A percentile compares a stretch with the other conserved stretches of the same genome.
Evolutionary conservation across 441 rosid species (phyloP).

Genomic region (Capsella rubella): DNA sequence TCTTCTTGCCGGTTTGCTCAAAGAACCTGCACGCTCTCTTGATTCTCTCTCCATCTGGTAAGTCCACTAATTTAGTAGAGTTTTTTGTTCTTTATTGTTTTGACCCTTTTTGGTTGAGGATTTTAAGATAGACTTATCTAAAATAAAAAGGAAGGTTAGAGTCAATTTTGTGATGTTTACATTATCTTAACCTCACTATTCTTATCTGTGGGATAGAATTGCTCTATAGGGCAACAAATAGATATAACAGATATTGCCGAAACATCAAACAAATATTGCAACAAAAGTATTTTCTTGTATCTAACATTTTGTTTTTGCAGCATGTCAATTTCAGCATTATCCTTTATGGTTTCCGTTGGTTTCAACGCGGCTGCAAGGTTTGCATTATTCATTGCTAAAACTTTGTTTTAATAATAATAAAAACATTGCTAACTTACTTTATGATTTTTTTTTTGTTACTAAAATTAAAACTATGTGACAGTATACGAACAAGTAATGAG

Average conservation of each 20-base stretch:
- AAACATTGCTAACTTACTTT: not conserved
- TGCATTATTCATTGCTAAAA: not conserved
- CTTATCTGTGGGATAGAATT: no score
- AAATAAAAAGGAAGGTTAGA: not conserved
- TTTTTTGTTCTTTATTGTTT: not conserved
- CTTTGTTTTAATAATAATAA: not conserved
- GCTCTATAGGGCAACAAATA: no score
- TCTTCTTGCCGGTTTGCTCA: constrained; percentile 71
- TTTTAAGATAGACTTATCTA: not conserved
- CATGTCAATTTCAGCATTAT: constrained; percentile 60
- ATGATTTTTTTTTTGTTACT: no score
- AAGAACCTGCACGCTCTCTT: constrained; percentile 65
- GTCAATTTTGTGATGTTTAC: not conserved
- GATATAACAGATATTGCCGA: not conserved
- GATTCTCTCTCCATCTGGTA: constrained; percentile 80
- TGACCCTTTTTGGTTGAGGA: not conserved
- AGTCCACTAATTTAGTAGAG: constrained; percentile 17
- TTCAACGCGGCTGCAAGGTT: constrained; percentile 96
- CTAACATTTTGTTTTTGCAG: constrained; percentile 46
- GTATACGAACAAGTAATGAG: constrained; percentile 64
- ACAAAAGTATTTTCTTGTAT: no score
- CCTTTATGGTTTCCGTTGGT: constrained; percentile 84
- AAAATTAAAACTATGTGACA: not conserved
- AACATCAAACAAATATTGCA: no score
- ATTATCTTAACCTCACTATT: no score